Conservation (phyloP, 2,329 filamentous ascomycete genomes). For the Fusarium sp. region DNA sequence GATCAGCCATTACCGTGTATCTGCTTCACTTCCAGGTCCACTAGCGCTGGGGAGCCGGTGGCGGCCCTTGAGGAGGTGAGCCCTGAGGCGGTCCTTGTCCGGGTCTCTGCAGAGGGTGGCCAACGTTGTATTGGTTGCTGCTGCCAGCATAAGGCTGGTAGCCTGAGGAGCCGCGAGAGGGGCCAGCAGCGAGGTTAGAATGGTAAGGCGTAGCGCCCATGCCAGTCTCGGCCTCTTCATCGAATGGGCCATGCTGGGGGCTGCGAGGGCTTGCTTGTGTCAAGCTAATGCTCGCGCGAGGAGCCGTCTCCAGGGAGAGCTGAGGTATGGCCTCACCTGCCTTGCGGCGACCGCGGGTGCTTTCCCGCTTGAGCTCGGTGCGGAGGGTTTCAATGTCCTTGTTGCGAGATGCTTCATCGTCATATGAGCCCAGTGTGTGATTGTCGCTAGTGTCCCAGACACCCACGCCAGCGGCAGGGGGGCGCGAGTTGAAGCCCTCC, state of each 20-base stretch:
- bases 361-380: constrained; percentile 53
- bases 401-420: constrained; percentile 49
- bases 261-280: constrained; percentile 45
- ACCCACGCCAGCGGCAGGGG: constrained; percentile 39
- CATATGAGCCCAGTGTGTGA: constrained; percentile 40
- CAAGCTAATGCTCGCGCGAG: constrained; percentile 39
- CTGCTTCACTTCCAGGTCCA: constrained; percentile 32
- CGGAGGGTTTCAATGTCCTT: constrained; percentile 53
- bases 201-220: constrained; percentile 47
- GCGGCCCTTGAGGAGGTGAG: constrained; percentile 42
- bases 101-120: constrained; percentile 36
- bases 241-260: constrained; percentile 50
- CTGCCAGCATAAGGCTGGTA: constrained; percentile 38
- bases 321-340: constrained; percentile 57
- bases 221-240: constrained; percentile 55
- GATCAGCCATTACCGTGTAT: constrained; percentile 21
- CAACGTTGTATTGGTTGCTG: constrained; percentile 32
- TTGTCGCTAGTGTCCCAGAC: constrained; percentile 42
- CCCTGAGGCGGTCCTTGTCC: constrained; percentile 31
- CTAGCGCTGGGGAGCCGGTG: constrained; percentile 42
- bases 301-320: constrained; percentile 43
- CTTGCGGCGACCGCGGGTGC: constrained; percentile 59
- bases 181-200: constrained; percentile 40
- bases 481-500: constrained; percentile 55
- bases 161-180: constrained; percentile 35